Percentiles rank a stretch among this genome's conserved stretches.
Evolutionary conservation across 2,329 filamentous ascomycete species (phyloP).

Genomic region (Escovopsis sp.): DNA sequence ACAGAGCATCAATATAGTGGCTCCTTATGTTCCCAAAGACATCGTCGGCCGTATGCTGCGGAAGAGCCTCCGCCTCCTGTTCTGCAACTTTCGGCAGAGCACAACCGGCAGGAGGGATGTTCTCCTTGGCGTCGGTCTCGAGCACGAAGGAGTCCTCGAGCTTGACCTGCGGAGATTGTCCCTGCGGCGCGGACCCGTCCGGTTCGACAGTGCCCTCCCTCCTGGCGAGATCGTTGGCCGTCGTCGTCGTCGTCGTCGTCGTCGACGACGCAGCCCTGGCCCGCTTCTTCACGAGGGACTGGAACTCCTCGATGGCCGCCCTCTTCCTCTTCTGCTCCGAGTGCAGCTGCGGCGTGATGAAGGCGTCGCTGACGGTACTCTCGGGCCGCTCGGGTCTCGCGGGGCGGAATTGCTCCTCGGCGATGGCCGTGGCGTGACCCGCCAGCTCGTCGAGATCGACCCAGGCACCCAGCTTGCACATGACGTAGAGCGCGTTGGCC

Average conservation of each 20-base stretch:
- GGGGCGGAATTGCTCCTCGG: constrained; percentile 16
- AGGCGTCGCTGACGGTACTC: constrained; percentile 8
- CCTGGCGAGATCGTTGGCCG: constrained; percentile 1
- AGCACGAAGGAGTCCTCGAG: constrained; percentile 6
- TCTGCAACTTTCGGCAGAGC: not conserved
- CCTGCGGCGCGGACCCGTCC: constrained; percentile 7
- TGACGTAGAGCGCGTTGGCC: constrained; percentile 42
- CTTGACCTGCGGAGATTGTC: constrained; percentile 9
- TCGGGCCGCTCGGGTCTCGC: constrained; percentile 7
- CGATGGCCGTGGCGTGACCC: constrained; percentile 29
- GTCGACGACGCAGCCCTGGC: constrained; percentile 25
- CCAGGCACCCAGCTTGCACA: constrained; percentile 56
- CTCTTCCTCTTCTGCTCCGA: constrained; percentile 39
- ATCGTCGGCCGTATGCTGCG: constrained; percentile 29
- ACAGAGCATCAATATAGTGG: constrained; percentile 45
- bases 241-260: too few species aligned
- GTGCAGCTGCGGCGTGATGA: constrained; percentile 32
- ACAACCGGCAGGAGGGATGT: not conserved
- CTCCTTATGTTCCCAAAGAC: constrained; percentile 44
- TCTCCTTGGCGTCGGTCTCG: not conserved
- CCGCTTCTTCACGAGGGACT: constrained; percentile 43
- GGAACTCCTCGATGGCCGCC: constrained; percentile 47
- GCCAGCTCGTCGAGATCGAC: constrained; percentile 42
- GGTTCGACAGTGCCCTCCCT: constrained; percentile 8
- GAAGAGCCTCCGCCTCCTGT: not conserved